Conservation (phyloP, 2,329 filamentous ascomycete species). For the Epichloe sp. region DNA sequence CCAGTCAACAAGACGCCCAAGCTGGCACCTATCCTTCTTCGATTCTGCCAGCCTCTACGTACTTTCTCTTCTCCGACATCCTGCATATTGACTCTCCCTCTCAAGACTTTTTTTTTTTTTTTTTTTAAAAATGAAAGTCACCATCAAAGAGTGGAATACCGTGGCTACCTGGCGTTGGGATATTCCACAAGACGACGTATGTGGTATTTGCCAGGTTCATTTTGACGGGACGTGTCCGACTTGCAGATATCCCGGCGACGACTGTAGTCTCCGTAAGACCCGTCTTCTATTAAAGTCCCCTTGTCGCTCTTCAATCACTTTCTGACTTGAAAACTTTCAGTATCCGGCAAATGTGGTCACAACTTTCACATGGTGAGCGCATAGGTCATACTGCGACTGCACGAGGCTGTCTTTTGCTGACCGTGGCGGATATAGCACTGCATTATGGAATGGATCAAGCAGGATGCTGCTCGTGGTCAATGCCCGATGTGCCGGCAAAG, state of each 20-base stretch:
- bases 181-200: conserved; percentile 93
- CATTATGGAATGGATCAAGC: conserved; percentile 89
- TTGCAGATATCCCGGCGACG: conserved; percentile 95
- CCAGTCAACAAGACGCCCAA: no score
- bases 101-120: no score
- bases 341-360: conserved; percentile 92
- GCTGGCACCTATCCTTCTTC: neutral
- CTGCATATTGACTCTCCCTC: no score
- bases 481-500: conserved; percentile 98
- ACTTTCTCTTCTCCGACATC: no score
- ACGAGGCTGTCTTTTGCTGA: neutral
- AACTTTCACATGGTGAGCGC: conserved; percentile 84
- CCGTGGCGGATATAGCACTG: conserved; percentile 54
- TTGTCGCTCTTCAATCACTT: neutral
- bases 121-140: conserved; percentile 76
- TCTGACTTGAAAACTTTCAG: conserved; percentile 30
- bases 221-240: conserved; percentile 97
- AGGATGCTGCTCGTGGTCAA: conserved; percentile 82
- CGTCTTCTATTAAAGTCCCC: neutral
- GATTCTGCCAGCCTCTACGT: neutral
- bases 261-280: conserved; percentile 73
- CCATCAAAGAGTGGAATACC: conserved; percentile 82
- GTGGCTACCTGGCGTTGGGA: conserved; percentile 98
- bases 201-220: conserved; percentile 94
- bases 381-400: neutral